Evolutionary conservation across 495 filamentous ascomycete genomes (phyloP).

Genomic region (Peziza echinospora): DNA sequence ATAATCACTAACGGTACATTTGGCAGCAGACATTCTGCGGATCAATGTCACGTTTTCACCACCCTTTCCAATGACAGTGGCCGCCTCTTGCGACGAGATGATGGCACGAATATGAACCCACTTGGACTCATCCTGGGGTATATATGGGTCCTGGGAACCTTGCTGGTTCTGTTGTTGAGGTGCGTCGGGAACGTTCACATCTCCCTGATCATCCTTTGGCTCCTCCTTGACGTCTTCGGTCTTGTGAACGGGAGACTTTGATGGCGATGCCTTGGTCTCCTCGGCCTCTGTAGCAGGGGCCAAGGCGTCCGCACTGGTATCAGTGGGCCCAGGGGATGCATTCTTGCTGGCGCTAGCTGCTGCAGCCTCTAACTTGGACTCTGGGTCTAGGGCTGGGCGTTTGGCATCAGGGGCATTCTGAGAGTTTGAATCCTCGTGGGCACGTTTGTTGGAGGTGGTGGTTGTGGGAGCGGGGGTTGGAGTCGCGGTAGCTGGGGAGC

Average conservation of each 20-base stretch:
- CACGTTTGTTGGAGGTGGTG: slow-evolving; percentile 57
- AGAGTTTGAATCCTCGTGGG: slow-evolving; percentile 90
- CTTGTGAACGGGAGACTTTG: slow-evolving; percentile 18
- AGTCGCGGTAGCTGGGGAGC: slow-evolving; percentile 18
- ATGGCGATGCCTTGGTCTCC: slow-evolving; percentile 18
- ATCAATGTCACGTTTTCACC: slow-evolving; percentile 96
- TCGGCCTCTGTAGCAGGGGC: slow-evolving; percentile 11
- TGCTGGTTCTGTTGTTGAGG: slow-evolving; percentile 24
- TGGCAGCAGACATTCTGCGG: slow-evolving; percentile 71
- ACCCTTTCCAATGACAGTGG: slow-evolving; percentile 93
- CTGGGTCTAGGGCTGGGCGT: slow-evolving; percentile 63
- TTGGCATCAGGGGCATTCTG: slow-evolving; percentile 90
- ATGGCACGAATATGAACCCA: slow-evolving; percentile 95
- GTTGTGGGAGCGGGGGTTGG: slow-evolving; percentile 35
- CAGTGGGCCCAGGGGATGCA: slow-evolving; percentile 22
- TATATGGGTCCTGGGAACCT: slow-evolving; percentile 29
- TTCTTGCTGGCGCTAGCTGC: slow-evolving; percentile 24
- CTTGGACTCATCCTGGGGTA: slow-evolving; percentile 61
- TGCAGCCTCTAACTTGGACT: neutral
- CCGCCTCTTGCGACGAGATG: slow-evolving; percentile 90
- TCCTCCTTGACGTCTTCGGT: slow-evolving; percentile 25
- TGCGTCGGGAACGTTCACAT: slow-evolving; percentile 56
- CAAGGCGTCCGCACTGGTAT: slow-evolving; percentile 22
- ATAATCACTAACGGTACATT: slow-evolving; percentile 97
- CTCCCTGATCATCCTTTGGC: slow-evolving; percentile 36